Evolutionary conservation across 768 basidiomycete species (phyloP).

Genomic region (Suillus variegatus): DNA sequence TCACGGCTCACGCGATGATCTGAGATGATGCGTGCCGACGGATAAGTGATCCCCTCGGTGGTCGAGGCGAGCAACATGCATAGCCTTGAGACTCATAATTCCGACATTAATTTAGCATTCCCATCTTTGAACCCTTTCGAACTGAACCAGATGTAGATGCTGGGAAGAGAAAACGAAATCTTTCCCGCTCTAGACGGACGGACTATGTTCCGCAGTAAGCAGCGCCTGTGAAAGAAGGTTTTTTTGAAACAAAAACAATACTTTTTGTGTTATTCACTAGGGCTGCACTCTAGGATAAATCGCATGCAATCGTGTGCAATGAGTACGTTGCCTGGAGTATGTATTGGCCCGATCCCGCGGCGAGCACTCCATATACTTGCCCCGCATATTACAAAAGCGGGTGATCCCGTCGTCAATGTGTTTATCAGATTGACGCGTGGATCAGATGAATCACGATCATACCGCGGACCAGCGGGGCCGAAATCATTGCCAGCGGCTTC

Average conservation of each 20-base stretch:
- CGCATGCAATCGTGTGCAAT: not conserved
- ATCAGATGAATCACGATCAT: slow-evolving; percentile 60
- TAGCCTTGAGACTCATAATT: not conserved
- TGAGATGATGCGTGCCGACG: slow-evolving; percentile 2
- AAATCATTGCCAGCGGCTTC: slow-evolving; percentile 43
- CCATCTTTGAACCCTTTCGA: not conserved
- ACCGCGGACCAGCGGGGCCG: slow-evolving; percentile 45
- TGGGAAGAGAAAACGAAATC: not conserved
- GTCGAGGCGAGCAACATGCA: not conserved
- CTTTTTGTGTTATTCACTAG: not conserved
- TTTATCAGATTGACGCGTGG: slow-evolving; percentile 26
- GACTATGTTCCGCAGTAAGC: not conserved
- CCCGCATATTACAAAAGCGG: not conserved
- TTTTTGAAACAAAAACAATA: not conserved
- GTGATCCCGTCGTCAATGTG: not conserved
- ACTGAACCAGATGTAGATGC: not conserved
- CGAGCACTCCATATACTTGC: not conserved
- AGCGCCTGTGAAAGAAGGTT: not conserved
- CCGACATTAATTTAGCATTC: not conserved
- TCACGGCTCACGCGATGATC: not conserved
- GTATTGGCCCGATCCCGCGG: not conserved
- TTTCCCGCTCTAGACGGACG: not conserved
- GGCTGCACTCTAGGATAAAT: not conserved
- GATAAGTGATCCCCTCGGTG: not conserved
- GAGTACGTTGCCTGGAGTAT: not conserved